Percentiles rank a stretch among this genome's conserved stretches.
phyloP scores from a whole-genome alignment of 1,284 basidiomycete species.

The Melampsora abietis-canadensis region DNA sequence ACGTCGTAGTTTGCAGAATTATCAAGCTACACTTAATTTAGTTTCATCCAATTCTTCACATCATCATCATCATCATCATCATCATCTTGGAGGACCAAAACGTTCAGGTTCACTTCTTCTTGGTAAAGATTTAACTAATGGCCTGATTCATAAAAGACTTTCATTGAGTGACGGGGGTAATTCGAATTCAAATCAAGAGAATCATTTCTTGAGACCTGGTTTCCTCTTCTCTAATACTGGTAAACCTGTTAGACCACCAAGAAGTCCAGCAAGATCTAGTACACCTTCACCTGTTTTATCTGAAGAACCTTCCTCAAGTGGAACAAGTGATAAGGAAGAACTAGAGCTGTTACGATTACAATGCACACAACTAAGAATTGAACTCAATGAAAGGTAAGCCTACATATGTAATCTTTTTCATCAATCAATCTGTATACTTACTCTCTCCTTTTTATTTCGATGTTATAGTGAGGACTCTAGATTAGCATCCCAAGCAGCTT shows the following conservation, averaged over 20 bases:
- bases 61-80: background rate
- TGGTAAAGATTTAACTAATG: no score
- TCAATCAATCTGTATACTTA: background rate
- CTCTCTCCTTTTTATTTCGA: background rate
- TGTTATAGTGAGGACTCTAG: constrained; percentile 28
- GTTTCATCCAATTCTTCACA: background rate
- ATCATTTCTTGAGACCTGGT: background rate
- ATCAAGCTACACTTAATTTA: background rate
- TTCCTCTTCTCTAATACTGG: background rate
- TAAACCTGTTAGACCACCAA: background rate
- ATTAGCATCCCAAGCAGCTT: constrained; percentile 30
- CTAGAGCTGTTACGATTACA: constrained; percentile 10
- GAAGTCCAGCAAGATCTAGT: no score
- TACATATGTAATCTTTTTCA: background rate
- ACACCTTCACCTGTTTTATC: no score
- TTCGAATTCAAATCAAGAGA: no score
- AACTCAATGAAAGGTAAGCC: constrained; percentile 33
- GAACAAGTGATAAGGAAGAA: constrained; percentile 1
- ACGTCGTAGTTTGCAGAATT: constrained; percentile 27
- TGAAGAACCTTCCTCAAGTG: no score
- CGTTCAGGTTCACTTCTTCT: background rate
- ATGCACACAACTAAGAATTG: constrained; percentile 22
- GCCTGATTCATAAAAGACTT: no score
- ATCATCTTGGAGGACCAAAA: background rate
- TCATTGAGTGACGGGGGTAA: no score